phyloP scores from a whole-genome alignment of 192 early-diverging fungal genomes.

The Funneliformis geosporum region DNA sequence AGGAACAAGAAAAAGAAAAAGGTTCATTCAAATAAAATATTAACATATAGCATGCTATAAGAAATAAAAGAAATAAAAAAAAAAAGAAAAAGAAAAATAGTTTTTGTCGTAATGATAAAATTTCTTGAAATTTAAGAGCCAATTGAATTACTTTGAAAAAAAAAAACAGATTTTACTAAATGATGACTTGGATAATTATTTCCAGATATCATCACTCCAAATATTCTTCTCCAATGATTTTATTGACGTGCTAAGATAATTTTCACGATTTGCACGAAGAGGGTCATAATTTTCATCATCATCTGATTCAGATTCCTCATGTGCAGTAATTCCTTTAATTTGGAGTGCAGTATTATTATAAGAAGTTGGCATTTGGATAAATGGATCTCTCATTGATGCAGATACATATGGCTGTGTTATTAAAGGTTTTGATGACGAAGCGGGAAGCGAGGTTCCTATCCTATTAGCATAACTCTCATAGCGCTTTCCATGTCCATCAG shows the following conservation, averaged over 20 bases:
- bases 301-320: background rate
- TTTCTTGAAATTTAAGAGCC: too few relatives aligned
- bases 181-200: background rate
- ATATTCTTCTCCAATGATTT: conserved; percentile 11
- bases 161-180: too few relatives aligned
- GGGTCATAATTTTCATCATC: conserved; percentile 8
- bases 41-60: too few relatives aligned
- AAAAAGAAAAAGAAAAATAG: too few relatives aligned
- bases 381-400: conserved; percentile 4
- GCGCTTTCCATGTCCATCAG: conserved; percentile 5
- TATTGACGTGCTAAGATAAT: conserved; percentile 8
- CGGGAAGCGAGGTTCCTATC: background rate
- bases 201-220: conserved; percentile 20
- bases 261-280: conserved; percentile 1
- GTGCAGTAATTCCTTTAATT: background rate
- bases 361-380: background rate
- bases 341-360: background rate
- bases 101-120: too few relatives aligned
- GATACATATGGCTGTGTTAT: background rate
- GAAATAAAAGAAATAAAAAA: too few relatives aligned
- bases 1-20: too few relatives aligned
- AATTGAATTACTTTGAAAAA: too few relatives aligned
- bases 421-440: background rate
- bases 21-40: too few relatives aligned
- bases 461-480: conserved; percentile 13